Evolutionary conservation across 495 filamentous ascomycete genomes (phyloP).

Genomic region (Neurospora discreta): DNA sequence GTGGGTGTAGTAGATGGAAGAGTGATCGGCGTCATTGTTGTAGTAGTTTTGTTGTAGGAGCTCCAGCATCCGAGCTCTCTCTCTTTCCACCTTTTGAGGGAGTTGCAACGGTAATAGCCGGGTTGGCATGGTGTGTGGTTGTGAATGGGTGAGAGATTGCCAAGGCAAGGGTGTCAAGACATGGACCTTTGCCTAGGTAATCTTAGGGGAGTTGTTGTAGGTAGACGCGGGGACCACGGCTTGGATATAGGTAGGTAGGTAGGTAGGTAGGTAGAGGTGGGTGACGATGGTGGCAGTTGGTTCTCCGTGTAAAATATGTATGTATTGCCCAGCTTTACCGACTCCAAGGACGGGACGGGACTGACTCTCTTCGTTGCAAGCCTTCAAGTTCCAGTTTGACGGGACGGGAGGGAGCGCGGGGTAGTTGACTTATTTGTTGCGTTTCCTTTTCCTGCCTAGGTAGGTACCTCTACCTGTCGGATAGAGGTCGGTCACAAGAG

Average conservation of each 20-base stretch:
- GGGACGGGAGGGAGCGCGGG: conserved; percentile 6
- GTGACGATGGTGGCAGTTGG: conserved; percentile 4
- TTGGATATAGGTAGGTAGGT: no score
- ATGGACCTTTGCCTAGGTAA: not conserved
- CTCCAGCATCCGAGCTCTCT: conserved; percentile 32
- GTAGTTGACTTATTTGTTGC: conserved; percentile 11
- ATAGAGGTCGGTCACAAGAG: conserved; percentile 2
- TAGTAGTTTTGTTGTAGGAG: conserved; percentile 8
- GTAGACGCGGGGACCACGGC: not conserved
- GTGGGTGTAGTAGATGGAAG: conserved; percentile 20
- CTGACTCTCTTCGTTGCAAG: not conserved
- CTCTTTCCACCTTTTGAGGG: conserved; percentile 38
- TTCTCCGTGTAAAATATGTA: not conserved
- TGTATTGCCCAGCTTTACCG: not conserved
- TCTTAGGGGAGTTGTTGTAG: not conserved
- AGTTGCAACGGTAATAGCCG: conserved; percentile 39
- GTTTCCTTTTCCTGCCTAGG: not conserved
- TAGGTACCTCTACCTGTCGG: not conserved
- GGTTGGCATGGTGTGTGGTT: conserved; percentile 31
- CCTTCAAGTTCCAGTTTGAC: not conserved
- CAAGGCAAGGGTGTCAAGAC: not conserved
- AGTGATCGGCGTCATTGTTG: conserved; percentile 11
- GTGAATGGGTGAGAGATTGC: not conserved
- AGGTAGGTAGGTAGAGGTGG: no score
- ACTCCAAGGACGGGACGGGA: not conserved